phyloP scores from a whole-genome alignment of 2,329 filamentous ascomycete species.

The Grosmannia huntii region DNA sequence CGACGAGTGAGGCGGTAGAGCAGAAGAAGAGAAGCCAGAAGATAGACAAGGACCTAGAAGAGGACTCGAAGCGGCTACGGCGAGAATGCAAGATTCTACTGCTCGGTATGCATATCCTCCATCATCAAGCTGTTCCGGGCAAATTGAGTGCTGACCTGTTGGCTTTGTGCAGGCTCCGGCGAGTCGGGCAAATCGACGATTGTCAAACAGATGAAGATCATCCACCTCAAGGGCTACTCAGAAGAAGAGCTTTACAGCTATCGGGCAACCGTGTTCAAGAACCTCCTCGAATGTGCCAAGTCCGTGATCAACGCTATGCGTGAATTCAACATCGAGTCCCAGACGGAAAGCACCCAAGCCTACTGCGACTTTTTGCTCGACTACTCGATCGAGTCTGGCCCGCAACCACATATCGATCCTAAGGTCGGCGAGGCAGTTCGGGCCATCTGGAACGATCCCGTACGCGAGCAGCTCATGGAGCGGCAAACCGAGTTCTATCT shows the following conservation, averaged over 20 bases:
- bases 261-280: slow-evolving; percentile 95
- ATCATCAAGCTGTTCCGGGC: background rate
- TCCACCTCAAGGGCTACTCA: slow-evolving; percentile 95
- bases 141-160: background rate
- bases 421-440: slow-evolving; percentile 73
- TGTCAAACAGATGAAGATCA: slow-evolving; percentile 99
- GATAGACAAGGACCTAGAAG: slow-evolving; percentile 87
- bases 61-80: slow-evolving; percentile 83
- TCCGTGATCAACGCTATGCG: slow-evolving; percentile 83
- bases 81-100: slow-evolving; percentile 98
- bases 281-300: slow-evolving; percentile 92
- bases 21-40: slow-evolving; percentile 93
- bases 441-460: slow-evolving; percentile 81
- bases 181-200: slow-evolving; percentile 99
- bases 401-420: slow-evolving; percentile 69
- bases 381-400: slow-evolving; percentile 83
- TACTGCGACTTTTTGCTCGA: slow-evolving; percentile 71
- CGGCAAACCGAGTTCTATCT: slow-evolving; percentile 97
- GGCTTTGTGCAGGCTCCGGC: slow-evolving; percentile 60
- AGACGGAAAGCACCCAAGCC: slow-evolving; percentile 56
- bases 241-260: slow-evolving; percentile 90
- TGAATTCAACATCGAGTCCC: slow-evolving; percentile 76
- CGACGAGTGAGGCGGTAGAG: slow-evolving; percentile 72
- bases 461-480: slow-evolving; percentile 71
- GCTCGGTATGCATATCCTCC: slow-evolving; percentile 52